phyloP scores from a whole-genome alignment of 2,329 filamentous ascomycete genomes.

The Pseudocercospora musae region DNA sequence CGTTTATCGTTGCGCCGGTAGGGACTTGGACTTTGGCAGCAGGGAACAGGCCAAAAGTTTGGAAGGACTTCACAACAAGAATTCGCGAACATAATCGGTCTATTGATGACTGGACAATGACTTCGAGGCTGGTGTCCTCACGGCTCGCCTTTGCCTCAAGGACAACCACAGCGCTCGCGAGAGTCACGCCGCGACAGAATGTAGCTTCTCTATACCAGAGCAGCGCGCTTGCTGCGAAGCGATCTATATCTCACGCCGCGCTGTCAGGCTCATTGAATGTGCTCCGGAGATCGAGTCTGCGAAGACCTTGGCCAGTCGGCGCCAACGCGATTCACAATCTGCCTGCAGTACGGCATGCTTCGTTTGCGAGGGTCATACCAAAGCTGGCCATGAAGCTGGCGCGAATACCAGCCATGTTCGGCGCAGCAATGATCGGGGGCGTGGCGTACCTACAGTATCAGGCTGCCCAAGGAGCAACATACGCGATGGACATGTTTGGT shows the following conservation, averaged over 20 bases:
- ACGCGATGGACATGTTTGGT: constrained; percentile 71
- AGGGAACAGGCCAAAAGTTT: not conserved
- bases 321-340: constrained; percentile 80
- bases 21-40: not conserved
- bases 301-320: constrained; percentile 72
- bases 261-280: constrained; percentile 20
- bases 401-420: constrained; percentile 85
- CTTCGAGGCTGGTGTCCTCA: constrained; percentile 66
- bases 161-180: constrained; percentile 45
- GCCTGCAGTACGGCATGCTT: constrained; percentile 60
- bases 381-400: constrained; percentile 87
- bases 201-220: constrained; percentile 23
- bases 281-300: constrained; percentile 32
- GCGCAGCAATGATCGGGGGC: constrained; percentile 79
- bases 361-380: constrained; percentile 68
- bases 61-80: not conserved
- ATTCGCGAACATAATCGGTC: not conserved
- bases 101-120: constrained; percentile 28
- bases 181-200: constrained; percentile 25
- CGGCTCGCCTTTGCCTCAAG: constrained; percentile 66
- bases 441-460: constrained; percentile 95
- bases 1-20: not conserved
- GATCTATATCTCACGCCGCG: constrained; percentile 28
- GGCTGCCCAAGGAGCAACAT: constrained; percentile 75
- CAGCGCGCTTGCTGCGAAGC: constrained; percentile 21